Percentiles rank a stretch among this genome's conserved stretches.
Evolutionary conservation across 768 basidiomycete species (phyloP).

Genomic region (Lactarius hengduanensis): DNA sequence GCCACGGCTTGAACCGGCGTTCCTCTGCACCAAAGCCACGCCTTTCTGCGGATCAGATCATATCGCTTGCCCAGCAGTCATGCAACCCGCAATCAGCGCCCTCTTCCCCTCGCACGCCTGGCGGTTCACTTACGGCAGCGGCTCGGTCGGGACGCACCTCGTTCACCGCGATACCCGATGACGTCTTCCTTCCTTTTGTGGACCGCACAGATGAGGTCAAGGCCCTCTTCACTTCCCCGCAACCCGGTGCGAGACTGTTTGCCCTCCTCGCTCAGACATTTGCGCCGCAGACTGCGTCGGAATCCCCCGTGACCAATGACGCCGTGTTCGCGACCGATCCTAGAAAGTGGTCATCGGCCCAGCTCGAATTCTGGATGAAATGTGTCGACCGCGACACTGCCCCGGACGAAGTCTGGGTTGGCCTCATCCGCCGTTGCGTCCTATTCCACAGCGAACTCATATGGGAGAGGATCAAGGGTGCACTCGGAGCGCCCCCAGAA

Average conservation of each 20-base stretch:
- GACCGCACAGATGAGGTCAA: constrained; percentile 77
- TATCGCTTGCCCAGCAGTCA: constrained; percentile 68
- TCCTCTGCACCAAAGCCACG: constrained; percentile 39
- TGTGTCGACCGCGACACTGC: constrained; percentile 58
- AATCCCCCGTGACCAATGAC: constrained; percentile 31
- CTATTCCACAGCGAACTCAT: constrained; percentile 77
- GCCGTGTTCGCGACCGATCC: constrained; percentile 49
- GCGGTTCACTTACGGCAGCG: constrained; percentile 25
- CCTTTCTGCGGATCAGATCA: constrained; percentile 69
- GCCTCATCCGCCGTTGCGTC: constrained; percentile 71
- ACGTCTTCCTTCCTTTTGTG: constrained; percentile 83
- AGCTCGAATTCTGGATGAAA: constrained; percentile 69
- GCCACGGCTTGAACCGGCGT: constrained; percentile 43
- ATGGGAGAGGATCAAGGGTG: constrained; percentile 89
- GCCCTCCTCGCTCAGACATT: constrained; percentile 73
- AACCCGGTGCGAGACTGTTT: constrained; percentile 69
- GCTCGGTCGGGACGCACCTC: constrained; percentile 44
- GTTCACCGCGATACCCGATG: constrained; percentile 73
- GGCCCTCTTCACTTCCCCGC: constrained; percentile 54
- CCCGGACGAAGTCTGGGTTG: constrained; percentile 72
- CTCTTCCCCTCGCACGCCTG: constrained; percentile 29
- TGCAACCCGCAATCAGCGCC: constrained; percentile 43
- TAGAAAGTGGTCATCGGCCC: constrained; percentile 65
- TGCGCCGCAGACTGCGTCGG: constrained; percentile 32
- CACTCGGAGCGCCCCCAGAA: constrained; percentile 84